A percentile compares a stretch with the other conserved stretches of the same genome.
These are phyloP conservation scores for Morella rubra DNA, from an alignment of 306 rosid genomes.

Conservation along the genomic window DNA sequence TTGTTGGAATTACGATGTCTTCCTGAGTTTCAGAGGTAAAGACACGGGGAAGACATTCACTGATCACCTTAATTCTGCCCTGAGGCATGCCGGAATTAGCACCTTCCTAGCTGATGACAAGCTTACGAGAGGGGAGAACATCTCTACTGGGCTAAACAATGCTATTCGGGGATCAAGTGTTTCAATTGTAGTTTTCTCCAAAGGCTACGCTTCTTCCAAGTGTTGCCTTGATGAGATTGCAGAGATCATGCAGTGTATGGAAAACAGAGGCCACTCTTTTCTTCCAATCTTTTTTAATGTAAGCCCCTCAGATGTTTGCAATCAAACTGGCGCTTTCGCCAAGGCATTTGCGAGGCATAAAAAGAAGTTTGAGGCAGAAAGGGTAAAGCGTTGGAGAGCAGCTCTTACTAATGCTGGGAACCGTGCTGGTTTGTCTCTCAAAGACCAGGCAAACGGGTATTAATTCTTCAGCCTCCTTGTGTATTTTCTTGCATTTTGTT, in stretches of 20 bases:
- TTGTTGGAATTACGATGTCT: no score
- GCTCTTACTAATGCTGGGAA: no score
- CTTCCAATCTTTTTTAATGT: not conserved
- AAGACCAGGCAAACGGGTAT: no score
- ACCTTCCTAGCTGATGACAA: not conserved
- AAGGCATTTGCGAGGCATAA: not conserved
- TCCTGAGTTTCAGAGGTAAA: no score
- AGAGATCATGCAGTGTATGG: not conserved
- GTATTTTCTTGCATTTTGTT: no score
- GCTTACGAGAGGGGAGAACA: not conserved
- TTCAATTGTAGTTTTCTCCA: not conserved
- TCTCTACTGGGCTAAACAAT: not conserved
- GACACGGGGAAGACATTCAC: not conserved
- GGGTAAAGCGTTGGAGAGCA: no score
- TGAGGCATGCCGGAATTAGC: not conserved
- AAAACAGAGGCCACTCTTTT: not conserved
- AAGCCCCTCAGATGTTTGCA: not conserved
- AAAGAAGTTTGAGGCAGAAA: no score
- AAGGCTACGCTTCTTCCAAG: not conserved
- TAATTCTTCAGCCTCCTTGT: no score
- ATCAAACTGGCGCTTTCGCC: not conserved
- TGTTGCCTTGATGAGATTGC: conserved; percentile 18
- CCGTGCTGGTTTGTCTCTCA: no score
- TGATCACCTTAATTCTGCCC: not conserved
- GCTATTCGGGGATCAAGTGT: not conserved